Conservation (phyloP, 805 yeast species). For the Myxozyma sirexii region DNA sequence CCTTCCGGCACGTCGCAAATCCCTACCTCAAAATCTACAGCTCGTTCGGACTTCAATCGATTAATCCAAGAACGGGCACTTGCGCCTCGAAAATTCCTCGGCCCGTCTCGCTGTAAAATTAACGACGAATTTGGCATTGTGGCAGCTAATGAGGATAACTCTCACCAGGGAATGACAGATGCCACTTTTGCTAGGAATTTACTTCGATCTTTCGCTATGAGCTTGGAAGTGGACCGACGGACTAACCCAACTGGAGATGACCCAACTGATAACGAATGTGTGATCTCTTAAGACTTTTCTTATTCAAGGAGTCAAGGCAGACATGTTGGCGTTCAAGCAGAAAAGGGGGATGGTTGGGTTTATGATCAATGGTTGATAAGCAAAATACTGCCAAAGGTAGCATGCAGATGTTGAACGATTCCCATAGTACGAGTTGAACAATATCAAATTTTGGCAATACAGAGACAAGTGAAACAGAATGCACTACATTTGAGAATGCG, state of each 20-base stretch:
- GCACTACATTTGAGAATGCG: no score
- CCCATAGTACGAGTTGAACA: no score
- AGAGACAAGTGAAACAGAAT: no score
- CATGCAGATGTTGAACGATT: no score
- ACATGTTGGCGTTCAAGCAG: not conserved
- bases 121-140: conserved; percentile 14
- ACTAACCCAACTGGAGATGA: not conserved
- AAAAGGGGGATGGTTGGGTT: no score
- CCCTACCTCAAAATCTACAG: not conserved
- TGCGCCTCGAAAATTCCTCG: conserved; percentile 25
- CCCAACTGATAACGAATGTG: not conserved
- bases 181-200: conserved; percentile 16
- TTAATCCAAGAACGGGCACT: conserved; percentile 7
- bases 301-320: not conserved
- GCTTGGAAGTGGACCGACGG: conserved; percentile 3
- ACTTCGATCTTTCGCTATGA: conserved; percentile 20
- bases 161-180: conserved; percentile 26
- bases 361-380: no score
- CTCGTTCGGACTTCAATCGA: not conserved
- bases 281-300: not conserved
- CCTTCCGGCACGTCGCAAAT: not conserved
- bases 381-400: no score
- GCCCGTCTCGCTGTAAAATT: conserved; percentile 21
- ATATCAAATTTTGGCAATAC: no score
- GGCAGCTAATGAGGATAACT: conserved; percentile 19